Evolutionary conservation across 2,329 filamentous ascomycete genomes (phyloP).

Genomic region (Scytalidium sp.): DNA sequence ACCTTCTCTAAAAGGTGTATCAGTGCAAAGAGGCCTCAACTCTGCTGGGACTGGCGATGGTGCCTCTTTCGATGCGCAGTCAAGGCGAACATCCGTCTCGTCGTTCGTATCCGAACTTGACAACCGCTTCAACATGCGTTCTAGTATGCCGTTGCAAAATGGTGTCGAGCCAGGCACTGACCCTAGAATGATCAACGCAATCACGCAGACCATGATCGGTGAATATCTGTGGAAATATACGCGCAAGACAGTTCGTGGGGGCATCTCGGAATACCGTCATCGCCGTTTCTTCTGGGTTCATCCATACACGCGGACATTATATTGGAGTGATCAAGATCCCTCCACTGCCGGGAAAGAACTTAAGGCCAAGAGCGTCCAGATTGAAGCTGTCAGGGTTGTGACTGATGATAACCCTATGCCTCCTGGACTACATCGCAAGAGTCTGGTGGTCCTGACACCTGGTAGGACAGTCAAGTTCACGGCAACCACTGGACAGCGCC

Average conservation of each 20-base stretch:
- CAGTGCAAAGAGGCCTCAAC: slow-evolving; percentile 50
- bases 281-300: slow-evolving; percentile 99
- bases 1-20: slow-evolving; percentile 47
- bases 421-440: slow-evolving; percentile 91
- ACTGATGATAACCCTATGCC: slow-evolving; percentile 94
- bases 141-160: slow-evolving; percentile 48
- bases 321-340: slow-evolving; percentile 94
- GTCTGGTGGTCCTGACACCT: slow-evolving; percentile 83
- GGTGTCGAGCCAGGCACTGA: slow-evolving; percentile 75
- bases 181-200: slow-evolving; percentile 97
- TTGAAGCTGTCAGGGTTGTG: slow-evolving; percentile 88
- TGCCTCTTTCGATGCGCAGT: slow-evolving; percentile 47
- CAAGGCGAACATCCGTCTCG: slow-evolving; percentile 81
- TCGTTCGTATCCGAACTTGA: slow-evolving; percentile 96
- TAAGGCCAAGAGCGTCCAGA: slow-evolving; percentile 82
- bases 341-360: slow-evolving; percentile 77
- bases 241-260: slow-evolving; percentile 83
- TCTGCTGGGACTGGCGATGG: slow-evolving; percentile 44
- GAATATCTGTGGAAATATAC: slow-evolving; percentile 99
- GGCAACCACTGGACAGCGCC: slow-evolving; percentile 85
- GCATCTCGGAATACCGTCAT: slow-evolving; percentile 86
- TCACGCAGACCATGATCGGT: slow-evolving; percentile 99
- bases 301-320: slow-evolving; percentile 91
- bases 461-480: slow-evolving; percentile 91
- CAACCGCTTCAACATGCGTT: slow-evolving; percentile 77